phyloP scores from a whole-genome alignment of 768 basidiomycete genomes.

The Amanita brunnescens region DNA sequence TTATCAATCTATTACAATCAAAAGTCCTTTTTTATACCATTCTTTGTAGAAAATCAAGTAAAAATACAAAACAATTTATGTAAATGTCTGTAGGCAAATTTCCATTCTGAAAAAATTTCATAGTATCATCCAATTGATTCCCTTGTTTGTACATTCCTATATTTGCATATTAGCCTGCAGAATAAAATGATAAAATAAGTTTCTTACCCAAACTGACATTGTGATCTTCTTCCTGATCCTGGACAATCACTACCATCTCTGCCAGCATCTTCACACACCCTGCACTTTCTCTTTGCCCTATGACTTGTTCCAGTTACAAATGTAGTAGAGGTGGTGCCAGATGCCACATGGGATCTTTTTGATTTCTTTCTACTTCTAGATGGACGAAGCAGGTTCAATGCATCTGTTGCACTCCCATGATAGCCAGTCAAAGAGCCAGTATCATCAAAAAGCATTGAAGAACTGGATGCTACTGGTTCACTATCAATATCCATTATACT shows the following conservation, averaged over 20 bases:
- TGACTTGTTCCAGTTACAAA: neutral
- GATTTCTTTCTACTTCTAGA: constrained; percentile 24
- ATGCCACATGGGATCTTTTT: constrained; percentile 12
- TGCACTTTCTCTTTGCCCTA: neutral
- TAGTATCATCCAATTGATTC: neutral
- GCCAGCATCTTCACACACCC: neutral
- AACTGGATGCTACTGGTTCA: neutral
- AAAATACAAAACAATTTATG: neutral
- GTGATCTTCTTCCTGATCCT: neutral
- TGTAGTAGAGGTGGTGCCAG: neutral
- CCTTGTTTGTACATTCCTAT: neutral
- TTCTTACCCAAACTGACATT: neutral
- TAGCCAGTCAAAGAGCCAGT: neutral
- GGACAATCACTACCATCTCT: neutral
- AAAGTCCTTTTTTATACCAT: neutral
- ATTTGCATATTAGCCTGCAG: neutral
- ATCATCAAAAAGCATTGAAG: neutral
- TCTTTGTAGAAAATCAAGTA: neutral
- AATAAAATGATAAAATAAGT: neutral
- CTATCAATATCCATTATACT: neutral
- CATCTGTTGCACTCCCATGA: neutral
- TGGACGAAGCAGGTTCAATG: constrained; percentile 3
- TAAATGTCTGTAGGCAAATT: neutral
- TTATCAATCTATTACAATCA: neutral
- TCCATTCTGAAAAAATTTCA: neutral